phyloP scores from a whole-genome alignment of 108 stramenopile species.

The Chaetoceros muelleri region DNA sequence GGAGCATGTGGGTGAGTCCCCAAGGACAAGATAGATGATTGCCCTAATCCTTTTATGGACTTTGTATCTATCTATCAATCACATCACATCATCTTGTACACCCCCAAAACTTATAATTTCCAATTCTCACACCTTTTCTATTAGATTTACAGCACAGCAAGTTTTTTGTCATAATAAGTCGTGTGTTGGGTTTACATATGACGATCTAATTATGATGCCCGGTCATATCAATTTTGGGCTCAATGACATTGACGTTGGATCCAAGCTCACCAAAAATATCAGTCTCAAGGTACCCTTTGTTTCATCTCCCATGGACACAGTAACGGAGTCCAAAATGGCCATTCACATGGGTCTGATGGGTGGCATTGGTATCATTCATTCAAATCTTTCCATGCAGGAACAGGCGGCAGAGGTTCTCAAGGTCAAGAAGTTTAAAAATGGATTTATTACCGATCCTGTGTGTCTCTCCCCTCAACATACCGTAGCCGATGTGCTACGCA shows the following conservation, averaged over 20 bases:
- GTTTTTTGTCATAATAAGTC: slow-evolving; percentile 68
- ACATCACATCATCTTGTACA: background rate
- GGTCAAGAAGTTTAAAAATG: slow-evolving; percentile 99
- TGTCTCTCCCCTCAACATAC: slow-evolving; percentile 90
- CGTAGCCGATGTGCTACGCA: slow-evolving; percentile 75
- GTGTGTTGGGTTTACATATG: slow-evolving; percentile 94
- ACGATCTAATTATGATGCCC: slow-evolving; percentile 98
- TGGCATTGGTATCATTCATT: slow-evolving; percentile 99
- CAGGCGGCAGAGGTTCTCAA: slow-evolving; percentile 87
- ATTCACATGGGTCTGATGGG: slow-evolving; percentile 99
- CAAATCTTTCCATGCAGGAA: slow-evolving; percentile 89
- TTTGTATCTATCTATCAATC: background rate
- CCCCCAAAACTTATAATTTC: background rate
- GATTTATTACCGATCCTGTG: slow-evolving; percentile 98
- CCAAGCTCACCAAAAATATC: slow-evolving; percentile 86
- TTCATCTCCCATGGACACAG: slow-evolving; percentile 99
- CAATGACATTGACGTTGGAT: slow-evolving; percentile 87
- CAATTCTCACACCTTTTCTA: slow-evolving; percentile 1
- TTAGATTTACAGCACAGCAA: slow-evolving; percentile 68
- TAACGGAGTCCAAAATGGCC: slow-evolving; percentile 94
- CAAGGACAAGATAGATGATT: background rate
- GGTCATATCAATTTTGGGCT: slow-evolving; percentile 92
- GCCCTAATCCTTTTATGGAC: background rate
- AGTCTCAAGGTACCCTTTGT: slow-evolving; percentile 89
- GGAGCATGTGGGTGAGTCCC: slow-evolving; percentile 79